Base-by-base conservation (phyloP, 495 filamentous ascomycete species). In the Darksidea phi region DNA sequence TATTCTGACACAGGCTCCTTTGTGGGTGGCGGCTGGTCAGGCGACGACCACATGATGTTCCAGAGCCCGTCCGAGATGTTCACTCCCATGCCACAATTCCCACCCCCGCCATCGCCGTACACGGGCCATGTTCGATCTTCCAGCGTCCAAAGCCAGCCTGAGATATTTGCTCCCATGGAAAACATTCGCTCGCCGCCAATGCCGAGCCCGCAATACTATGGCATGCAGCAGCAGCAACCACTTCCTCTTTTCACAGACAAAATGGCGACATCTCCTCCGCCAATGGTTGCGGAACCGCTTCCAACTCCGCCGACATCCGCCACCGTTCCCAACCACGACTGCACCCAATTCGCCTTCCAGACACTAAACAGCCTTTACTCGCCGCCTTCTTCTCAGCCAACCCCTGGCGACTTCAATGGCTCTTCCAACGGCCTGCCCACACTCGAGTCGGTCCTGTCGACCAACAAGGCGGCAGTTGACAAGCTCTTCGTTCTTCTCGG, bases 331-430 rank as follows among this genome's bases (percentile, higher is more conserved):
- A 47, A 17, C 45, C 65, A 68, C 55, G 57, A 64, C 34, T 68
- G 65, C 57, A 68, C 60, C 2, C 55, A 68, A 34, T 64, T 68
- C 52, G 60, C 65, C 21, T 68, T 68, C 45, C 41, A 51, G 26
- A 64, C 64, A 10, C 45, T 68, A 18, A 60, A 59, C 54, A 59
- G 49, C 36, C 60, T 68, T 20, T 68, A 61, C 48, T 53, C 65
- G 6, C 60, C 61, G 6, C 61, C 65, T 24, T 17, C 61, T 32
- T 52, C 42, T n/a, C 65, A 68, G 51, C 65, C 65, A 37, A 23
- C 50, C n/a, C 42, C 53, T 13, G 42, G 50, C 21, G 60, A 68
- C 48, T 64, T 61, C 51, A 59, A 52, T 48, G 64, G 59, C 48
- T n/a, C 21, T 15, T 37, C 60, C 1, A 50, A 48, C 25, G 47